phyloP scores from a whole-genome alignment of 2,329 filamentous ascomycete genomes.

The Leptographium wingfieldii region DNA sequence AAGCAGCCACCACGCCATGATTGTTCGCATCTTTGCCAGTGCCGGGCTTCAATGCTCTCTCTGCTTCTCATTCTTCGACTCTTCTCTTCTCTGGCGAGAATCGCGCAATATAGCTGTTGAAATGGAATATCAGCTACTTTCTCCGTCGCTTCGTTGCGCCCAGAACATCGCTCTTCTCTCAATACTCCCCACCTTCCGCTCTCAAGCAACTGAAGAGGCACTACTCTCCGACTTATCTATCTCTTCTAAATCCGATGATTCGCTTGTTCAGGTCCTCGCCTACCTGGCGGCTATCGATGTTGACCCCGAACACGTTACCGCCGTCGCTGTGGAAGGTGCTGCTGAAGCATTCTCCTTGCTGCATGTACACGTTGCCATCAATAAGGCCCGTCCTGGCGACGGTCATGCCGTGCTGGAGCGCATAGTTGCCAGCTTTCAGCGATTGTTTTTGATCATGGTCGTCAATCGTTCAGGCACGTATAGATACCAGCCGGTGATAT shows the following conservation, averaged over 20 bases:
- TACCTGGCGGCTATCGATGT: conserved; percentile 2
- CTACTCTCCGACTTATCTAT: background rate
- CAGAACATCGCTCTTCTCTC: conserved; percentile 3
- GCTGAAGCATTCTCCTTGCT: background rate
- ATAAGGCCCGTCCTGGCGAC: background rate
- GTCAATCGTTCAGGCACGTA: background rate
- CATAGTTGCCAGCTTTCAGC: background rate
- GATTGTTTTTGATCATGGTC: background rate
- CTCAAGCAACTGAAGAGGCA: background rate
- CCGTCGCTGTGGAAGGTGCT: background rate
- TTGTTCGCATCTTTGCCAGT: too few relatives aligned
- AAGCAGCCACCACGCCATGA: too few relatives aligned
- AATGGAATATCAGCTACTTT: background rate
- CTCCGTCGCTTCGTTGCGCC: background rate
- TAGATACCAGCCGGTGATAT: too few relatives aligned
- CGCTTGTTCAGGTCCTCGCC: background rate
- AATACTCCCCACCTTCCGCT: background rate
- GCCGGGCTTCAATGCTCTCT: too few relatives aligned
- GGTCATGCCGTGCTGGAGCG: background rate
- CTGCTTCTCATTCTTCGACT: too few relatives aligned
- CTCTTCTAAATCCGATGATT: background rate
- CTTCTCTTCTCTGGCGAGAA: too few relatives aligned
- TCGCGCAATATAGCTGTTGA: background rate
- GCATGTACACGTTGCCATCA: conserved; percentile 4
- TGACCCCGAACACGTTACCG: conserved; percentile 1